These are phyloP conservation scores for Beauveria pseudobassiana DNA, from an alignment of 2,329 filamentous ascomycete genomes.

Conservation along the genomic window DNA sequence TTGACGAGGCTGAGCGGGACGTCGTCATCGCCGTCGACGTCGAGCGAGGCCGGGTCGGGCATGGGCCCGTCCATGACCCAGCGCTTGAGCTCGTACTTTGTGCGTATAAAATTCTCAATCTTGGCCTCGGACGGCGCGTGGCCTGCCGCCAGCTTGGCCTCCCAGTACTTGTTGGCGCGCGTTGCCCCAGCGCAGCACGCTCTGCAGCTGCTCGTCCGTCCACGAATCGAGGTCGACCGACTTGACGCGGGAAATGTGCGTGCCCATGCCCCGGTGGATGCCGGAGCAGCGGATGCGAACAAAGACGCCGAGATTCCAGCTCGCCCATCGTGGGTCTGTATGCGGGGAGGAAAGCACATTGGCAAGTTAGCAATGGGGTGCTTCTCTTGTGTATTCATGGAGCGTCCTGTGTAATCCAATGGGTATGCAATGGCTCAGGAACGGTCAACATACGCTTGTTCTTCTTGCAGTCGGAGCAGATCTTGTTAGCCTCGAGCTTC, in stretches of 20 bases:
- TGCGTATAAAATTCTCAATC: slow-evolving; percentile 99
- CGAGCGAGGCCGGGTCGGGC: slow-evolving; percentile 83
- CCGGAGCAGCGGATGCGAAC: slow-evolving; percentile 97
- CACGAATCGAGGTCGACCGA: slow-evolving; percentile 96
- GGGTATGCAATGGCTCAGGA: neutral
- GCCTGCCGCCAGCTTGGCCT: slow-evolving; percentile 82
- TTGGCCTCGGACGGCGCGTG: slow-evolving; percentile 94
- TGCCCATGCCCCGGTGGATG: slow-evolving; percentile 97
- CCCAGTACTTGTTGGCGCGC: slow-evolving; percentile 99
- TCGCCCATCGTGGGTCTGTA: slow-evolving; percentile 93
- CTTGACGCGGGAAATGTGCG: slow-evolving; percentile 96
- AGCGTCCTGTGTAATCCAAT: neutral
- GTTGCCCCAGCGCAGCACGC: slow-evolving; percentile 93
- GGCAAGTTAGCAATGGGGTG: neutral
- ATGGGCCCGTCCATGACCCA: slow-evolving; percentile 99
- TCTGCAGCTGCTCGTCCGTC: slow-evolving; percentile 97
- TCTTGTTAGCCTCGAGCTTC: slow-evolving; percentile 92
- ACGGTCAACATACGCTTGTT: slow-evolving; percentile 72
- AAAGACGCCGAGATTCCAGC: slow-evolving; percentile 97
- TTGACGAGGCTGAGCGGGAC: slow-evolving; percentile 56
- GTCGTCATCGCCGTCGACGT: slow-evolving; percentile 80
- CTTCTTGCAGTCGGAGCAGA: slow-evolving; percentile 96
- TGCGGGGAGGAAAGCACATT: slow-evolving; percentile 9
- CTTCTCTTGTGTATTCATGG: slow-evolving; percentile 7
- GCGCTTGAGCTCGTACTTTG: slow-evolving; percentile 96